Evolutionary conservation across 2,329 filamentous ascomycete species (phyloP), one percentile per base, ranked within the genome.

Genomic region (Diaporthe sp.): DNA sequence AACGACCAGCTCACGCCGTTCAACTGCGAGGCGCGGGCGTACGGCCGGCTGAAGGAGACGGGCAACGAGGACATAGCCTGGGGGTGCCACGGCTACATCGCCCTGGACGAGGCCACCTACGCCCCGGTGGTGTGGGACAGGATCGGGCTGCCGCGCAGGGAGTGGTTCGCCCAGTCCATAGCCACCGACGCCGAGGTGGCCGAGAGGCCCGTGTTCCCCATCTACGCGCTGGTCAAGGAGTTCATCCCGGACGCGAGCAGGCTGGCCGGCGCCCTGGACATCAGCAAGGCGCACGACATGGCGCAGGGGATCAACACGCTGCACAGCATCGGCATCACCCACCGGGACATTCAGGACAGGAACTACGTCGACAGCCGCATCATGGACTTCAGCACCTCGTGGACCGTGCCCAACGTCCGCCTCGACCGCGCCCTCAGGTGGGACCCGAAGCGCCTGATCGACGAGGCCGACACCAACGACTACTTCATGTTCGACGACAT

Each of bases 11-110:
- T 67, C 10, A 34, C 62, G 19, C 62, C 62, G 5, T 67, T 67
- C 62, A 67, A 51, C 44, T 67, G 62, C 44, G 62, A 67, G 62
- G 28, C 44, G 62, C 62, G 62, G 19, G 62, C 62, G 3, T 67
- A 67, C 19, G 62, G 44, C 28, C 62, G 62, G 0, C 28, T 67
- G 1, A 34, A 51, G 28, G 62, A 67, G 28, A 51, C 44, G 12
- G 19, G 28, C 17, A 67, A 25, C 6, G 44, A 49, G 44, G 44
- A 37, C 62, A 22, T 67, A 15, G 62, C 62, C 10, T 67, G 62
- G 62, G n/a, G 19, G 13, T 67, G 62, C 13, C 19, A 67, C 22
- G 62, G 42, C 3, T 67, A 49, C 17, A 25, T 51, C 28, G 44
- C 12, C 5, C 19, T 67, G 28, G 62, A 51, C 28, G 44, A 67